Evolutionary conservation across 495 filamentous ascomycete species (phyloP).

Genomic region (Aspergillus bertholletiae): DNA sequence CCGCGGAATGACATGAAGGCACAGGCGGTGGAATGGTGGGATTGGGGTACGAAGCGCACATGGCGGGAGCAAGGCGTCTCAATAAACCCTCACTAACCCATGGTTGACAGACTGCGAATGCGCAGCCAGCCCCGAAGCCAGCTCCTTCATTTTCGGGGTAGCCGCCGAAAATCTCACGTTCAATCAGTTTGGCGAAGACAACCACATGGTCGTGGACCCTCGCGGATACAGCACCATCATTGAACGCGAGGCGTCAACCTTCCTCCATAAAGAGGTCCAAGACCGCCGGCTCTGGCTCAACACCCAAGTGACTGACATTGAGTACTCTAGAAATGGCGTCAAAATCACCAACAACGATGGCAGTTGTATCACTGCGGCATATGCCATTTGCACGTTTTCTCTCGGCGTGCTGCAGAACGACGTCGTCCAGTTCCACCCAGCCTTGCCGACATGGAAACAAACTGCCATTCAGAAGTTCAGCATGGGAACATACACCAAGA

Average conservation of each 20-base stretch:
- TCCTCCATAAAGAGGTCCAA: slow-evolving; percentile 36
- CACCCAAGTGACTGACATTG: slow-evolving; percentile 54
- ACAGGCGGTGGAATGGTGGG: slow-evolving; percentile 64
- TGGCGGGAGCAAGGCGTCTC: background rate
- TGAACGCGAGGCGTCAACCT: slow-evolving; percentile 57
- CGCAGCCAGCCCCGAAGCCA: slow-evolving; percentile 44
- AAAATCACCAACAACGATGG: slow-evolving; percentile 52
- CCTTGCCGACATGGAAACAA: slow-evolving; percentile 63
- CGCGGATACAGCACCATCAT: slow-evolving; percentile 66
- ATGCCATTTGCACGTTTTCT: slow-evolving; percentile 55
- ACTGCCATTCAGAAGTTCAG: slow-evolving; percentile 60
- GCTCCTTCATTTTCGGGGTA: slow-evolving; percentile 41
- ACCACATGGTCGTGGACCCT: slow-evolving; percentile 66
- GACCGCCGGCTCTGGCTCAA: slow-evolving; percentile 58
- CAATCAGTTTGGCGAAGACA: slow-evolving; percentile 51
- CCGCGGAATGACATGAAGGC: slow-evolving; percentile 50
- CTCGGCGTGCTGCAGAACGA: slow-evolving; percentile 66
- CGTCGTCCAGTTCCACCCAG: slow-evolving; percentile 54
- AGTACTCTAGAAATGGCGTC: slow-evolving; percentile 50
- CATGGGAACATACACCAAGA: slow-evolving; percentile 75
- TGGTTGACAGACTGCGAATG: slow-evolving; percentile 52
- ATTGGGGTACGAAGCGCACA: slow-evolving; percentile 39
- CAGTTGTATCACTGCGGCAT: slow-evolving; percentile 57
- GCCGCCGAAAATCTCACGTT: slow-evolving; percentile 46
- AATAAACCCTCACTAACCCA: slow-evolving; percentile 13